Base-by-base conservation (phyloP, 768 basidiomycete genomes). In the Astraeus odoratus region DNA sequence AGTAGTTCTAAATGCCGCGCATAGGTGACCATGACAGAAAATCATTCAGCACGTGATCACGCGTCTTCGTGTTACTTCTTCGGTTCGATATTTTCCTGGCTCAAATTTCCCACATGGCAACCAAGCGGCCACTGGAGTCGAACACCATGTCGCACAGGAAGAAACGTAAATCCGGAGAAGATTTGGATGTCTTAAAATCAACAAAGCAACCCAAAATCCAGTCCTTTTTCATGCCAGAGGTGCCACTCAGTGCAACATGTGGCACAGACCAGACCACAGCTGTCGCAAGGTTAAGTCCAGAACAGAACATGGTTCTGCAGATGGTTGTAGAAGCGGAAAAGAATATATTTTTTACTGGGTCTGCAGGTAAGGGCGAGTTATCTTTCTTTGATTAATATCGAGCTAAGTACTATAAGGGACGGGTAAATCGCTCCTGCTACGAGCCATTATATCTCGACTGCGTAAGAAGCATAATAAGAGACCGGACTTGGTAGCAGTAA, bases 261-360 rank as follows among this genome's bases (percentile, higher is more conserved):
- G 58, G 60, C 49, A 54, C 49, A 4, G 58, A 61, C 43, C 52
- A 53, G 39, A 61, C 61, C 5, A 55, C 50, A 0, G 56, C 53
- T 2, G 45, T 63, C 16, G 72, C 79, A 2, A 54, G 68, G 5
- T 67, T 82, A 35, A 78, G 75, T 47, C 62, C 67, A 8, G 78
- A 83, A 49, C 81, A 83, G 55, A 64, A 67, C 31, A 58, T 58
- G 24, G 74, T 83, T 0, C 52, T 81, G 37, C 58, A 61, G 30
- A 65, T 80, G 60, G 72, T 70, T 3, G 74, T 82, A 8, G 73
- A 80, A 2, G 72, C 76, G 26, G 75, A 71, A 9, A 73, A 77
- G 62, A 80, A 64, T 39, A 69, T 84, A 13, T 83, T 84, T 63
- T 83, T 83, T 56, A 83, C 81, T 7, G 81, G 81, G 4, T 74